phyloP scores from a whole-genome alignment of 179 eudicot species.

The Corrigiola litoralis region DNA sequence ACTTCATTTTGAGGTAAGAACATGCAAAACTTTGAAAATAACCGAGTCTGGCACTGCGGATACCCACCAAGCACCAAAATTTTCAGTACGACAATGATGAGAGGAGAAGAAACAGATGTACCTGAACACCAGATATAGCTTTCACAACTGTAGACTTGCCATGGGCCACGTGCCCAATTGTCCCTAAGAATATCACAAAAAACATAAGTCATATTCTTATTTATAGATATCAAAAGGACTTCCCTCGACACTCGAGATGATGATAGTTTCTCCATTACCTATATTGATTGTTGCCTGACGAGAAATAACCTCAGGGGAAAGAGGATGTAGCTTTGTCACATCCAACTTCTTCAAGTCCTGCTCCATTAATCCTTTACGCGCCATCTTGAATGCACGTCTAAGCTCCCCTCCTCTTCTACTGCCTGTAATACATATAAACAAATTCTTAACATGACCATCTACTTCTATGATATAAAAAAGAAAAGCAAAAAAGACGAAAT shows the following conservation, averaged over 20 bases:
- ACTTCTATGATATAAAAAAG: no score
- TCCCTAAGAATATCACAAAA: conserved; percentile 41
- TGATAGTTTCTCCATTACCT: no score
- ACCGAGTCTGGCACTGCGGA: not conserved
- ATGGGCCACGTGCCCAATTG: conserved; percentile 99
- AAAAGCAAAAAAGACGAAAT: no score
- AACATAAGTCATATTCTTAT: not conserved
- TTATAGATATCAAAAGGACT: not conserved
- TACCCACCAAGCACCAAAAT: not conserved
- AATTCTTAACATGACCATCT: no score
- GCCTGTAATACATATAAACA: conserved; percentile 8
- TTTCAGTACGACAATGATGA: not conserved
- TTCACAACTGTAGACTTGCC: conserved; percentile 96
- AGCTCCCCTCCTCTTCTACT: not conserved
- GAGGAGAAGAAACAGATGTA: not conserved
- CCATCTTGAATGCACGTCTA: conserved; percentile 39
- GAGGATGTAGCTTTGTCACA: conserved; percentile 76
- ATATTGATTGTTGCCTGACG: conserved; percentile 95
- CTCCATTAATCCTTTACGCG: conserved; percentile 92
- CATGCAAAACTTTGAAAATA: no score
- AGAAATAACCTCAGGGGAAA: conserved; percentile 93
- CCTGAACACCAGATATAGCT: conserved; percentile 99
- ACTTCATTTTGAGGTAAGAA: no score
- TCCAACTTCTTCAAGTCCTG: conserved; percentile 94
- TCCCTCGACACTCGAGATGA: no score